Evolutionary conservation across 768 basidiomycete species (phyloP), one percentile per base, ranked within the genome.

Genomic region (Holtermanniella nyarrowii): DNA sequence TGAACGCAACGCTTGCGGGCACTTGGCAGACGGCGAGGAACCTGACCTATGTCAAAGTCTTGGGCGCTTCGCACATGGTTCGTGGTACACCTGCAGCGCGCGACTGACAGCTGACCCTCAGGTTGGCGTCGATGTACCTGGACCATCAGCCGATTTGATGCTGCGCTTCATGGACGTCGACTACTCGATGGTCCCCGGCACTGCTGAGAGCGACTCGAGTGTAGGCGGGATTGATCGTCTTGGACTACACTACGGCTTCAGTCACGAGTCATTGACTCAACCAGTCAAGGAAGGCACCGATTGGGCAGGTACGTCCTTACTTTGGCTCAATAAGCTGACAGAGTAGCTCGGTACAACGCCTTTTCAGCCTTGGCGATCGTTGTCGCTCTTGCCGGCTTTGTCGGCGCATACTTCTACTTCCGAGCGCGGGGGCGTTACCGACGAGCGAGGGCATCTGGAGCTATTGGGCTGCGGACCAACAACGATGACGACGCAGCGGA

Each of bases 41-140:
- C 68, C 72, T 99, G 62, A 90, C 93, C 12, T 97, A 95, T 62
- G 86, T 82, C 58, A 91, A 93, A 76, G 88, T 88, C 22, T 85
- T 84, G 71, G 86, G 89, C 53, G 87, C 88, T 2, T 96, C 91
- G 0, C 95, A 97, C 72, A 99, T 97, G 95, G 93, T 81, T 5
- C 83, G 85, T 12, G 85, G 76, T 41, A 14, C n/a, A 14, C 16
- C 13, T 26, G 31, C 18, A 3, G 7, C n/a, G 27, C n/a, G 22
- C 46, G 18, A 23, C 5, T 14, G 10, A 7, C 20, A 3, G 10
- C n/a, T n/a, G n/a, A n/a, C n/a, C 10, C 27, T 5, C 48, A 65
- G 65, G 62, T 74, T 39, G 74, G 73, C 0, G 74, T 71, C 70
- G 93, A 99, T 70, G 76, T 85, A 12, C 91, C 90, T 0, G 79